phyloP scores from a whole-genome alignment of 1,139 yeast genomes.

The Candida dubliniensis region DNA sequence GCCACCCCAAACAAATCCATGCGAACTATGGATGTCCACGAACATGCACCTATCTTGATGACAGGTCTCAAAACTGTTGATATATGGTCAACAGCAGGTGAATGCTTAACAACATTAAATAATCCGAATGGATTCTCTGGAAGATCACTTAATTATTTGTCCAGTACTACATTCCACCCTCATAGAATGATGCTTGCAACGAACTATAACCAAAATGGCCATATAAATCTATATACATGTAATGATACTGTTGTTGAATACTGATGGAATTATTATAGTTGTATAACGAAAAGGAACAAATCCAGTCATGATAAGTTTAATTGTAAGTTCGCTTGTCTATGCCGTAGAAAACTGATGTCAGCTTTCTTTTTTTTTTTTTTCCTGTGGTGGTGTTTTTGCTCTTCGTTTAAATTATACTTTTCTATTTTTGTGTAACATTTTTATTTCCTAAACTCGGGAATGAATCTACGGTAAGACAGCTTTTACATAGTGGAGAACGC shows the following conservation, averaged over 20 bases:
- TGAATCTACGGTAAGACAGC: not conserved
- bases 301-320: no score
- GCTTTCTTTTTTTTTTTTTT: not conserved
- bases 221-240: constrained; percentile 61
- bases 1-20: constrained; percentile 59
- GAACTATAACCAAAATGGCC: constrained; percentile 76
- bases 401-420: not conserved
- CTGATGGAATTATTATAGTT: constrained; percentile 10
- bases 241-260: constrained; percentile 42
- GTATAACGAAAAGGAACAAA: not conserved
- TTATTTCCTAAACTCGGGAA: not conserved
- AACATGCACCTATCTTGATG: constrained; percentile 91
- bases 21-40: constrained; percentile 82
- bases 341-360: not conserved
- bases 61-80: constrained; percentile 84
- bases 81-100: constrained; percentile 86
- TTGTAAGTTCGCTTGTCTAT: not conserved
- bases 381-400: not conserved
- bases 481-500: not conserved
- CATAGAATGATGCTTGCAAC: constrained; percentile 93
- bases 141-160: constrained; percentile 54
- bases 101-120: constrained; percentile 60
- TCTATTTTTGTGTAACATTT: not conserved
- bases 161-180: constrained; percentile 81
- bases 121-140: constrained; percentile 47